Conservation (phyloP, 352 stramenopile genomes). For the Phytophthora kernoviae region DNA sequence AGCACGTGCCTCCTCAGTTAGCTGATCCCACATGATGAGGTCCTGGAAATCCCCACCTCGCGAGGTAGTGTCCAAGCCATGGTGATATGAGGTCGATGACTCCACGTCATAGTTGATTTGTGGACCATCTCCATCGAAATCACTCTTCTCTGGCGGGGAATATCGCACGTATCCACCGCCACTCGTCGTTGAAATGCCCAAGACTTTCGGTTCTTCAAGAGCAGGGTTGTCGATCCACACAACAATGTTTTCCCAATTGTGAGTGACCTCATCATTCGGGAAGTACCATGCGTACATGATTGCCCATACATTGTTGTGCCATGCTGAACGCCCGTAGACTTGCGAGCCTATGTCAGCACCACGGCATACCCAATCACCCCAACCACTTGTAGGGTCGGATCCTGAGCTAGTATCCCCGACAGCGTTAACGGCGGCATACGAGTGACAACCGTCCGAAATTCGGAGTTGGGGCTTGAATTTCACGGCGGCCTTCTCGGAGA, state of each 20-base stretch:
- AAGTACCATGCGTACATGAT: neutral
- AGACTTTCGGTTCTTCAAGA: neutral
- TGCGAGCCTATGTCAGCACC: neutral
- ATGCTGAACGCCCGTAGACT: neutral
- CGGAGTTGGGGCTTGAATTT: neutral
- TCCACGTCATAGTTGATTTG: neutral
- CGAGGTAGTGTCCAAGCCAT: neutral
- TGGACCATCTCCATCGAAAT: neutral
- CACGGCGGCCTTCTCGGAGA: neutral
- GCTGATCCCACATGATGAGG: neutral
- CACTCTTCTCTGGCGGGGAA: neutral
- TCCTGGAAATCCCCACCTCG: neutral
- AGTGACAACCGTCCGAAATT: neutral
- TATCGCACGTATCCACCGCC: neutral
- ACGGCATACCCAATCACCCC: neutral
- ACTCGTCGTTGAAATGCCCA: neutral
- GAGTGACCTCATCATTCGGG: neutral
- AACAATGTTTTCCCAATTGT: neutral
- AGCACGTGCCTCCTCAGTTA: neutral
- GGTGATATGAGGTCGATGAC: too few relatives aligned
- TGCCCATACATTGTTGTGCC: too few relatives aligned
- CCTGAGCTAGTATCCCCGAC: neutral
- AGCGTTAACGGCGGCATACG: neutral
- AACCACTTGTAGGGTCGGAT: neutral
- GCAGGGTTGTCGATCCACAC: neutral